Percentiles rank a stretch among this genome's conserved stretches.
These are phyloP conservation scores for Candida mesenterica DNA, from an alignment of 1,139 yeast genomes.

Conservation along the genomic window DNA sequence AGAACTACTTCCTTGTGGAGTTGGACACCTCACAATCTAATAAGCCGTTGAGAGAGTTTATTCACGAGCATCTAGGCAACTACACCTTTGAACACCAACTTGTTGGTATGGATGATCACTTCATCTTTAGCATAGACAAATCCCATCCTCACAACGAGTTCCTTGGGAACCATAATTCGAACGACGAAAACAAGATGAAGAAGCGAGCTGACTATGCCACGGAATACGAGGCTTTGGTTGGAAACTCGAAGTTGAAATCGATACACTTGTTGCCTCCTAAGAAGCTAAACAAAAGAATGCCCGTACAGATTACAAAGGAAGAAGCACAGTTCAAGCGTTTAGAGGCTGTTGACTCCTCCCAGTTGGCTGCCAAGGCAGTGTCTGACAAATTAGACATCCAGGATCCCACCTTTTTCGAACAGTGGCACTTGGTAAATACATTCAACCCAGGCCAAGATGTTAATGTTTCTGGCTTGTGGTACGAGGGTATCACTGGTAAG, in stretches of 20 bases:
- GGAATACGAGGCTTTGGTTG: conserved; percentile 28
- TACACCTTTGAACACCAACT: conserved; percentile 57
- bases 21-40: conserved; percentile 33
- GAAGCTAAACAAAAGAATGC: conserved; percentile 45
- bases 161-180: conserved; percentile 38
- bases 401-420: conserved; percentile 79
- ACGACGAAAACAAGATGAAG: conserved; percentile 25
- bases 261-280: conserved; percentile 53
- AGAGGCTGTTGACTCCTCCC: conserved; percentile 46
- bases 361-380: conserved; percentile 41
- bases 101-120: conserved; percentile 56
- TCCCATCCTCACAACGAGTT: conserved; percentile 30
- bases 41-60: conserved; percentile 31
- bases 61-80: conserved; percentile 29
- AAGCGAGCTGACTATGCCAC: conserved; percentile 27
- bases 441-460: conserved; percentile 77
- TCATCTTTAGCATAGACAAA: conserved; percentile 57
- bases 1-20: conserved; percentile 60
- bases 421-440: conserved; percentile 89
- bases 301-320: conserved; percentile 26
- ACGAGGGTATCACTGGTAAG: conserved; percentile 73
- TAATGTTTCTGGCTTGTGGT: conserved; percentile 86
- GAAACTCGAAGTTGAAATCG: conserved; percentile 33
- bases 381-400: conserved; percentile 58
- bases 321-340: conserved; percentile 4